Evolutionary conservation across 2,329 filamentous ascomycete species (phyloP), one percentile per base, ranked within the genome.

Genomic region (Colletotrichum sp.): DNA sequence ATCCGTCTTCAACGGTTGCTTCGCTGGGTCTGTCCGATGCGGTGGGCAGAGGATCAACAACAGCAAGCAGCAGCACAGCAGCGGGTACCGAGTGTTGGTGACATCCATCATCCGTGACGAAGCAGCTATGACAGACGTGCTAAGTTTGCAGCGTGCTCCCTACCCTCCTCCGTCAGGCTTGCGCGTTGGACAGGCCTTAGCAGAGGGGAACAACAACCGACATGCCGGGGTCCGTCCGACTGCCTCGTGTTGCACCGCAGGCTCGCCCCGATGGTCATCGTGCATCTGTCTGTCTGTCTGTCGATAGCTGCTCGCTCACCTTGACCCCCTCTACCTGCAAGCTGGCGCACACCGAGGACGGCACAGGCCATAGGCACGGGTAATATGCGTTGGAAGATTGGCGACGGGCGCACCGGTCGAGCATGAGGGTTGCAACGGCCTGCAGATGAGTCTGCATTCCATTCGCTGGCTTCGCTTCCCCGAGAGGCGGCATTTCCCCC

Each of bases 121-220:
- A 16, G 21, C 21, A 21, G 30, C 34, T 21, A 48, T 64, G 67
- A 64, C 67, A 32, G 32, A 68, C 18, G 39, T 64, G 57, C 70
- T 57, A 73, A 66, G 24, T 64, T 66, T 48, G 59, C 71, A 74
- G 71, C 71, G 60, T 21, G 70, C 43, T 73, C 73, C 73, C 63
- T 73, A 64, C 64, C 61, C 24, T 26, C 14, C 10, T 28, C 26
- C 7, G 4, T 24, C 24, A 18, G 64, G 57, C 24, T n/a, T 69
- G 36, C 61, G 39, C 36, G 63, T 34, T 32, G 39, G 34, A 28
- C 68, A 21, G 28, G 48, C 65, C n/a, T 39, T 30, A 57, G 36
- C 14, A 63, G 39, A 61, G 68, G 24, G 24, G 39, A 63, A 57
- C 10, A 32, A 55, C 30, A 39, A 61, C 26, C 63, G 24, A n/a